Evolutionary conservation across 2,329 filamentous ascomycete genomes (phyloP).

Genomic region (Aspergillus melleus): DNA sequence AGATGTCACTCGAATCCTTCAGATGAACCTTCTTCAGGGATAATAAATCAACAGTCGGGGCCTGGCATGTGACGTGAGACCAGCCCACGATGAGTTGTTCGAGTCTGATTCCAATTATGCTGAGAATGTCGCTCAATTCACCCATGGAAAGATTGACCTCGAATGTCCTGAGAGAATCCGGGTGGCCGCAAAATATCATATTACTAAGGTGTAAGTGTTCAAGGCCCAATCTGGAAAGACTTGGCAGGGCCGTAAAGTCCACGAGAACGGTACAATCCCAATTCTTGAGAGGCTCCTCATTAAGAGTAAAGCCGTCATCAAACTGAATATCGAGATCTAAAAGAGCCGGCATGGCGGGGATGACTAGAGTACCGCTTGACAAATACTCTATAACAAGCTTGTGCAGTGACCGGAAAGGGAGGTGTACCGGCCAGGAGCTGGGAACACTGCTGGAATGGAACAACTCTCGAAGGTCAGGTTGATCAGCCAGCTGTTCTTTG

Average conservation of each 20-base stretch:
- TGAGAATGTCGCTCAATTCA: constrained; percentile 3
- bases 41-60: constrained; percentile 1
- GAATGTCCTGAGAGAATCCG: constrained; percentile 1
- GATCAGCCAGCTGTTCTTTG: background rate
- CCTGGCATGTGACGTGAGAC: background rate
- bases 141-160: background rate
- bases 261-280: constrained; percentile 3
- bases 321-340: background rate
- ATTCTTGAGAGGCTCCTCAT: background rate
- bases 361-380: background rate
- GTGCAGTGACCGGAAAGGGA: background rate
- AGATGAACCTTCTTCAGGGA: constrained; percentile 3
- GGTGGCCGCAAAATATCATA: background rate
- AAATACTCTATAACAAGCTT: background rate
- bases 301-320: background rate
- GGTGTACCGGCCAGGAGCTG: background rate
- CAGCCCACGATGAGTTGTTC: background rate
- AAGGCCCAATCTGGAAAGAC: background rate
- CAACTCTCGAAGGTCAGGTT: background rate
- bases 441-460: background rate
- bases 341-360: constrained; percentile 1
- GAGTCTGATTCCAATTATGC: background rate
- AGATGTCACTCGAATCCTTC: background rate
- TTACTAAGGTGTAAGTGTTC: background rate
- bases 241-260: constrained; percentile 1